Conservation (phyloP, 768 basidiomycete genomes). For the Lenzites betulinus region DNA sequence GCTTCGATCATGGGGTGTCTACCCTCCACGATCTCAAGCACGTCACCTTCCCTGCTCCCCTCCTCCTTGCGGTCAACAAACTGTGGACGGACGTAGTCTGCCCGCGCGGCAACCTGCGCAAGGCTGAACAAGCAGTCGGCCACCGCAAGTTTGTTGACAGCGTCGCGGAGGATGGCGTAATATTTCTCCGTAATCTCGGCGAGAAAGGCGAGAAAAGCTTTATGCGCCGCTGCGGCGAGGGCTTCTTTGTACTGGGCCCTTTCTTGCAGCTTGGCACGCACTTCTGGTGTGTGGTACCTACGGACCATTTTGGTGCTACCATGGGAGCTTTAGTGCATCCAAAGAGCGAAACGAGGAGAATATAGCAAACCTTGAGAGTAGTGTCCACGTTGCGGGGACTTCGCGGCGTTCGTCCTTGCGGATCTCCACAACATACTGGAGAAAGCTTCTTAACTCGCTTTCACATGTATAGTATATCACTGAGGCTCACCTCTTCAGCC, state of each 20-base stretch:
- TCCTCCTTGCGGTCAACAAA: constrained; percentile 49
- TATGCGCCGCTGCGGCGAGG: constrained; percentile 63
- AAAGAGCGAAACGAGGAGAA: background rate
- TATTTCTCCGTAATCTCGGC: constrained; percentile 64
- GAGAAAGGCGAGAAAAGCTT: constrained; percentile 69
- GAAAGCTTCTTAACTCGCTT: background rate
- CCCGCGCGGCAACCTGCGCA: constrained; percentile 73
- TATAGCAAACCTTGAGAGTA: constrained; percentile 59
- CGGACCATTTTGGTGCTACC: constrained; percentile 68
- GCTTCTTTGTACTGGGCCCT: constrained; percentile 75
- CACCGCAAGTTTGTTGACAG: constrained; percentile 76
- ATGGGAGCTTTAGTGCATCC: background rate
- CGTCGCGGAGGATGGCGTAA: constrained; percentile 73
- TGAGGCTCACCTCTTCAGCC: constrained; percentile 64
- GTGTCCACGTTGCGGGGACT: constrained; percentile 57
- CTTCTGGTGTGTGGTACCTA: constrained; percentile 77
- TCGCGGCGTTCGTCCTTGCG: constrained; percentile 54
- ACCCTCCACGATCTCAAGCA: constrained; percentile 76
- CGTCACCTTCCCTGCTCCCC: constrained; percentile 43
- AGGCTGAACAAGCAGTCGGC: constrained; percentile 89
- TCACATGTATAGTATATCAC: background rate
- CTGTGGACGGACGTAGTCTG: constrained; percentile 76
- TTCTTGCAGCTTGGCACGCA: constrained; percentile 63
- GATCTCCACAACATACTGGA: constrained; percentile 79
- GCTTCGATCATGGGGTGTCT: constrained; percentile 93